These are phyloP conservation scores for Colletotrichum kahawae DNA, from an alignment of 2,329 filamentous ascomycete species.

Conservation along the genomic window DNA sequence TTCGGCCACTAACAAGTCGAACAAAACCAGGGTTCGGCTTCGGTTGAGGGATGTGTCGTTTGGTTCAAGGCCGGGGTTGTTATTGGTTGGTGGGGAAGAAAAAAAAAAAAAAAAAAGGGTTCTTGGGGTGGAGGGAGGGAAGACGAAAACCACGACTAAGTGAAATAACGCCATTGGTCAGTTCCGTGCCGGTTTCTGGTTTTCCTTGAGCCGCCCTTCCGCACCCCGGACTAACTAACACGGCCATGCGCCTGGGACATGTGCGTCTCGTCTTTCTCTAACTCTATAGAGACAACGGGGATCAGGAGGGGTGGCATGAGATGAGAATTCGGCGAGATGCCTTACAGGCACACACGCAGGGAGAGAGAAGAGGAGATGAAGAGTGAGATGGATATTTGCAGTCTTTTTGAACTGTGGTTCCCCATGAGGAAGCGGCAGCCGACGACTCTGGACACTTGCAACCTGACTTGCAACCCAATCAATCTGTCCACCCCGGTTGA, in stretches of 20 bases:
- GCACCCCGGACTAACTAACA: neutral
- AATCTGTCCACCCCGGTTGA: neutral
- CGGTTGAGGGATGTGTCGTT: neutral
- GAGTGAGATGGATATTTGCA: neutral
- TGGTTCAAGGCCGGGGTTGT: neutral
- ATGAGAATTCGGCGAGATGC: neutral
- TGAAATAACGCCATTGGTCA: slow-evolving; percentile 12
- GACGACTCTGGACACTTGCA: neutral
- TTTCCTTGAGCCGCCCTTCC: neutral
- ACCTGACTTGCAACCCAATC: neutral
- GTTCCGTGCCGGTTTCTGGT: neutral
- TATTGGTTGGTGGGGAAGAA: neutral
- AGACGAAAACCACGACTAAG: slow-evolving; percentile 5
- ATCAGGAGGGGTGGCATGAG: neutral
- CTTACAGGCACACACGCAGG: neutral
- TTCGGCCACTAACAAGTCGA: neutral
- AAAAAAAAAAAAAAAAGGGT: neutral
- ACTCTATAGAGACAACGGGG: neutral
- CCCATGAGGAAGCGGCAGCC: neutral
- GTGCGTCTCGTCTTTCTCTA: neutral
- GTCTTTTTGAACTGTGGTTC: neutral
- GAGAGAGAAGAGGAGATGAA: neutral
- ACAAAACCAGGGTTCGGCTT: neutral
- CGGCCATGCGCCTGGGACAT: neutral
- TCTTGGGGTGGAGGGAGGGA: neutral